phyloP scores from a whole-genome alignment of 768 basidiomycete genomes.

The Suillus decipiens region DNA sequence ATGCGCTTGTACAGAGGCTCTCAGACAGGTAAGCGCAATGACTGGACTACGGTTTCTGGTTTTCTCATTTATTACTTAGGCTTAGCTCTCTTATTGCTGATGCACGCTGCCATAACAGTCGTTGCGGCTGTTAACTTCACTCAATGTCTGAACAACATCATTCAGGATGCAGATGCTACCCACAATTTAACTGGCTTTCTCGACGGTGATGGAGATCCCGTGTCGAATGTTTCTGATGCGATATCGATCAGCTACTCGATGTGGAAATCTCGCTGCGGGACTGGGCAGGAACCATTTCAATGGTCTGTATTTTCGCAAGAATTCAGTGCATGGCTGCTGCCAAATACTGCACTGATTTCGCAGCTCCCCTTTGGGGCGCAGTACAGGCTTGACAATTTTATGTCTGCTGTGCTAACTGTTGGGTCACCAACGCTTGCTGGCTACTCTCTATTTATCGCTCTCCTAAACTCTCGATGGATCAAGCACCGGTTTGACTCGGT shows the following conservation, averaged over 20 bases:
- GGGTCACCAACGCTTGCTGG: neutral
- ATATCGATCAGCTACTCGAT: neutral
- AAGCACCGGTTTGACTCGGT: neutral
- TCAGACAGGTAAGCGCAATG: neutral
- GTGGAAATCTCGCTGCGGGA: neutral
- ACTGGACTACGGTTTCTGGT: neutral
- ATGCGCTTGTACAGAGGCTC: neutral
- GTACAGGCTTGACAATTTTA: neutral
- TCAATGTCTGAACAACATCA: neutral
- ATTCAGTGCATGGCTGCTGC: neutral
- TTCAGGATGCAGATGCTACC: neutral
- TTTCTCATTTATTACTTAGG: neutral
- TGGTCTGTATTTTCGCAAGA: neutral
- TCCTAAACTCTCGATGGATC: neutral
- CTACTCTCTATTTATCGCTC: neutral
- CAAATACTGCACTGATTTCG: neutral
- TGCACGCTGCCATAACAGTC: neutral
- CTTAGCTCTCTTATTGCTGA: neutral
- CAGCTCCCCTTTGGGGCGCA: neutral
- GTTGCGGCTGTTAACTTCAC: neutral
- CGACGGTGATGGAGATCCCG: neutral
- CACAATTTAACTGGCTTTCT: neutral
- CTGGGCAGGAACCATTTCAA: neutral
- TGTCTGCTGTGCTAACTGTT: neutral
- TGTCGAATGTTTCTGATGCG: neutral